A percentile compares a stretch with the other conserved stretches of the same genome.
phyloP scores from a whole-genome alignment of 1,284 basidiomycete species.

The Rhodotorula sp. region DNA sequence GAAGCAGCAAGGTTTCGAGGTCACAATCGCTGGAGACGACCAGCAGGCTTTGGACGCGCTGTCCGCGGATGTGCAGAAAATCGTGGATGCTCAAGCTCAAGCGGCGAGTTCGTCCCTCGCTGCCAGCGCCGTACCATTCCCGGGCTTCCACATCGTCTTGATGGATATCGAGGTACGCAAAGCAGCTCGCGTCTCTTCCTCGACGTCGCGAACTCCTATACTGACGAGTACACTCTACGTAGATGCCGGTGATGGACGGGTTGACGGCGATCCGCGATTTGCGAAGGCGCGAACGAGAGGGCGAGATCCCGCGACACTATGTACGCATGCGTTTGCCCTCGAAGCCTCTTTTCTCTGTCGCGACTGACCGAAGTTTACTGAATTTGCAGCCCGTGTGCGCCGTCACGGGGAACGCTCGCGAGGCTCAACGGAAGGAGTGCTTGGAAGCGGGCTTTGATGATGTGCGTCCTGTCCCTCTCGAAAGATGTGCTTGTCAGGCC shows the following conservation, averaged over 20 bases:
- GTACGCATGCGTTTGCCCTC: not conserved
- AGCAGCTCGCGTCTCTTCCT: not conserved
- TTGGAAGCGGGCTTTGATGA: conserved; percentile 14
- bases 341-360: no score
- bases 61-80: not conserved
- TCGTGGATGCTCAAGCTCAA: no score
- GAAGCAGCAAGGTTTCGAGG: conserved; percentile 46
- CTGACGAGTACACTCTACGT: no score
- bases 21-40: conserved; percentile 50
- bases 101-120: no score
- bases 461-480: not conserved
- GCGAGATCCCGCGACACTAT: conserved; percentile 16
- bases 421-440: not conserved
- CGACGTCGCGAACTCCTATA: no score
- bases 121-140: no score
- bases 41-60: conserved; percentile 49
- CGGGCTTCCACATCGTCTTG: conserved; percentile 16
- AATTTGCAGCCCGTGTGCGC: conserved; percentile 2
- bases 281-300: conserved; percentile 24
- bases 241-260: conserved; percentile 39
- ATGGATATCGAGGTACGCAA: conserved; percentile 31
- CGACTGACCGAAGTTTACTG: not conserved
- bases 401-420: conserved; percentile 15
- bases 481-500: not conserved
- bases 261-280: conserved; percentile 29